phyloP scores from a whole-genome alignment of 73 alveolate genomes.

The Paramecium sonneborni region DNA sequence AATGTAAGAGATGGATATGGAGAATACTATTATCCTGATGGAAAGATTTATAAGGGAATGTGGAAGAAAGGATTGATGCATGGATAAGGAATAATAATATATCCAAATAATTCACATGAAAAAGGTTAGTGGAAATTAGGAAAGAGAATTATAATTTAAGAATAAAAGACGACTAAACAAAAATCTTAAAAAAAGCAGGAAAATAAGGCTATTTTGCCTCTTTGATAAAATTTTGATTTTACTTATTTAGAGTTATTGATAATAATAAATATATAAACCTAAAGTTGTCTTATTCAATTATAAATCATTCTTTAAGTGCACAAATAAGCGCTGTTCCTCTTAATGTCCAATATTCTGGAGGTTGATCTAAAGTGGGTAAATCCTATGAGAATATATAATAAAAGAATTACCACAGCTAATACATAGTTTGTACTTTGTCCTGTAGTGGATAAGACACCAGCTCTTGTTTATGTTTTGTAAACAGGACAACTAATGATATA shows the following conservation, averaged over 20 bases:
- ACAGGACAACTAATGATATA: conserved; percentile 91
- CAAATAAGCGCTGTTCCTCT: conserved; percentile 92
- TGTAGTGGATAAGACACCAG: conserved; percentile 96
- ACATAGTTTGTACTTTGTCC: conserved; percentile 97
- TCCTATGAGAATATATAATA: conserved; percentile 54
- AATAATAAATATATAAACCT: neutral
- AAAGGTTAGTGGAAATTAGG: neutral
- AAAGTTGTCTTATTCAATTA: neutral
- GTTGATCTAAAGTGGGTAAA: conserved; percentile 83
- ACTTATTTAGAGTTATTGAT: neutral
- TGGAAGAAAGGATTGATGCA: conserved; percentile 72
- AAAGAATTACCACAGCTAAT: conserved; percentile 80
- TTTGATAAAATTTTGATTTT: neutral
- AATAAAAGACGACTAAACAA: neutral
- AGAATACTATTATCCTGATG: conserved; percentile 78
- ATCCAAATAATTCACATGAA: conserved; percentile 1
- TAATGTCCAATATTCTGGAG: conserved; percentile 84
- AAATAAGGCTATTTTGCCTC: neutral
- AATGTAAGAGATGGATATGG: conserved; percentile 87
- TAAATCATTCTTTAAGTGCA: conserved; percentile 80
- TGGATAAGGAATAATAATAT: conserved; percentile 68
- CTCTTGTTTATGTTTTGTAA: conserved; percentile 95
- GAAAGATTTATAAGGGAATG: conserved; percentile 73
- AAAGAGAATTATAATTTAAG: neutral
- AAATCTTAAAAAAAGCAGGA: neutral